Evolutionary conservation across 164 flowering plant genomes (phyloP).

Genomic region (Piper longum): DNA sequence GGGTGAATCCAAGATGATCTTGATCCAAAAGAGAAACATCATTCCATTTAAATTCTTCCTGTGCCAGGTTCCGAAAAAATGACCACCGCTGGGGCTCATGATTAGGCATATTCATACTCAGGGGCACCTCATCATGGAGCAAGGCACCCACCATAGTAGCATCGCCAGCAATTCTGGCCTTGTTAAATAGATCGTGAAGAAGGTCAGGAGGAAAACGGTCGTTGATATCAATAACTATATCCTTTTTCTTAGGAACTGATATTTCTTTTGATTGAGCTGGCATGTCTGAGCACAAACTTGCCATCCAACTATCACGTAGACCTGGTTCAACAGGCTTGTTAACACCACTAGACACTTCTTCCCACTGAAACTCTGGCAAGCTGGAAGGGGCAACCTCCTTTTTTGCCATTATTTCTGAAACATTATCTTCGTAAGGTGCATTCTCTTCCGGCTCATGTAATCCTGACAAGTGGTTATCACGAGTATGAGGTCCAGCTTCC

Average conservation of each 20-base stretch:
- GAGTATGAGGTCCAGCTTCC: slow-evolving; percentile 4
- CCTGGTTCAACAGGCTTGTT: slow-evolving; percentile 10
- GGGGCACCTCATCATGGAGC: slow-evolving; percentile 51
- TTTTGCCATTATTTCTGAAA: slow-evolving; percentile 14
- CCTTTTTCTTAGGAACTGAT: slow-evolving; percentile 27
- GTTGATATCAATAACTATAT: slow-evolving; percentile 73
- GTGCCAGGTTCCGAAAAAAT: slow-evolving; percentile 75
- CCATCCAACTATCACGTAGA: slow-evolving; percentile 20
- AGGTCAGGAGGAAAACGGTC: slow-evolving; percentile 82
- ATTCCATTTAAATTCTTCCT: slow-evolving; percentile 33
- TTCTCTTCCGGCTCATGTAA: slow-evolving; percentile 6
- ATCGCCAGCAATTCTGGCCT: slow-evolving; percentile 33
- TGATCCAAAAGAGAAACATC: slow-evolving; percentile 84
- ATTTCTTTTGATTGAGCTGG: slow-evolving; percentile 22
- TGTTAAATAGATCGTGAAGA: slow-evolving; percentile 70
- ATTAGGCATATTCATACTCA: slow-evolving; percentile 77
- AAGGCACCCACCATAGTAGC: slow-evolving; percentile 23
- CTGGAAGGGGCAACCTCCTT: slow-evolving; percentile 21
- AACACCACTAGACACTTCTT: slow-evolving; percentile 14
- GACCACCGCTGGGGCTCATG: slow-evolving; percentile 93
- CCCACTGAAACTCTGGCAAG: slow-evolving; percentile 19
- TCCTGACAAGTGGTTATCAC: slow-evolving; percentile 6
- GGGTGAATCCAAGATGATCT: slow-evolving; percentile 43
- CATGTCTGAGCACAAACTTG: slow-evolving; percentile 9
- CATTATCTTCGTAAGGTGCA: background rate